Evolutionary conservation across 257 asterid species (phyloP), one percentile per base, ranked within the genome.

Genomic region (Lithospermum erythrorhizon): DNA sequence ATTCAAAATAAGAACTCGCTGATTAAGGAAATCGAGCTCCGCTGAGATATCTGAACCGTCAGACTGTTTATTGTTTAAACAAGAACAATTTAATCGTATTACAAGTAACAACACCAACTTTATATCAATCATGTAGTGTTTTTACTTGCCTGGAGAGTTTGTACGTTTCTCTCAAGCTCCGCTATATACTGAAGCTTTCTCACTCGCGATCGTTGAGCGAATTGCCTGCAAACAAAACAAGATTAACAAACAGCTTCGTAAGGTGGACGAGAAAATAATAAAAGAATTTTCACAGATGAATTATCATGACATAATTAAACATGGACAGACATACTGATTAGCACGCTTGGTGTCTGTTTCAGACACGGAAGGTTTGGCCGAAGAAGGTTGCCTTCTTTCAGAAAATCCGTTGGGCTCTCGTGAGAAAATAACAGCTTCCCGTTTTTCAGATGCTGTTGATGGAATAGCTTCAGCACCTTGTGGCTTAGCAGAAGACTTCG

Each of bases 201-300:
- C 29, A 91, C 97, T 65, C 98, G 86, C 15, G 97, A 91, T 41
- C 98, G 97, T 75, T 88, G 98, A 76, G 98, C 97, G 67, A 81
- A 91, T 74, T 86, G 96, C 87, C 98, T 91, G 89, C 71, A 66
- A 61, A 58, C 20, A 53, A 53, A 20, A 73, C 58, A 57, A 9
- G 6, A 56, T 23, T 24, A 23, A 2, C 14, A 56, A 24, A 56
- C 41, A 13, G 27, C 37, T 15, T 11, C 24, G 24, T 15, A 56
- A 23, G 37, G 3, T 3, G 3, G 37, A 30, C 37, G 27, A 24
- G 6, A 30, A 30, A 24, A 24, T 24, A 24, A 37, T 4, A 0
- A 37, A 11, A 41, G 49, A 35, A 35, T 1, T 13, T 11, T 15
- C 11, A 41, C 4, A 4, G 3, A 41, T 17, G 49, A 14, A 41